A percentile compares a stretch with the other conserved stretches of the same genome.
Conservation (phyloP, 164 flowering plant species). For the Vitis cinerea region DNA sequence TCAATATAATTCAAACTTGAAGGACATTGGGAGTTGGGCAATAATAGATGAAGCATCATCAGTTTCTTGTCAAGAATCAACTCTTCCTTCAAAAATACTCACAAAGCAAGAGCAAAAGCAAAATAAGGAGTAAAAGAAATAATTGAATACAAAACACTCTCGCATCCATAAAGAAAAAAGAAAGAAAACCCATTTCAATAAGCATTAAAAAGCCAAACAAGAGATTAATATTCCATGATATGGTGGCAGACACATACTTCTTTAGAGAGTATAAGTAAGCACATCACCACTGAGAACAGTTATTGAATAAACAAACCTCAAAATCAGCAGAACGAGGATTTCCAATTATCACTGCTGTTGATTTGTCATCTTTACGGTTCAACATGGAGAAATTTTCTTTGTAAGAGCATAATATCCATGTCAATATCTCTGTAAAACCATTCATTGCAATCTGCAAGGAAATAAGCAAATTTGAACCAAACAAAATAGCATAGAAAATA, state of each 20-base stretch:
- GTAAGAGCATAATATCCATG: constrained; percentile 82
- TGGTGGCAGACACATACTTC: too few relatives aligned
- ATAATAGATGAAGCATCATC: neutral
- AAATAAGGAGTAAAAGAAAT: too few relatives aligned
- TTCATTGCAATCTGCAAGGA: constrained; percentile 65
- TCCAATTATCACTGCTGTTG: constrained; percentile 63
- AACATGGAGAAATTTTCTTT: constrained; percentile 80
- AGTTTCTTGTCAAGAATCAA: neutral
- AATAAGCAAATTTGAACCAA: neutral
- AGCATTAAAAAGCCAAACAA: neutral
- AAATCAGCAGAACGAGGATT: constrained; percentile 95
- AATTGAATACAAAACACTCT: neutral
- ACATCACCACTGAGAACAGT: neutral
- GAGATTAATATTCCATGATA: neutral
- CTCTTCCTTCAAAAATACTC: too few relatives aligned
- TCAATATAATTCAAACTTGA: too few relatives aligned
- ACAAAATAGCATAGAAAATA: neutral
- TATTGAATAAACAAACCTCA: constrained; percentile 57
- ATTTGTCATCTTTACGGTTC: constrained; percentile 69
- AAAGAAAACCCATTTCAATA: too few relatives aligned
- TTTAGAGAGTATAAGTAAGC: too few relatives aligned
- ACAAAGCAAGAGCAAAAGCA: too few relatives aligned
- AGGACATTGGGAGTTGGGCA: neutral
- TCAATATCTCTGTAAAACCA: constrained; percentile 87
- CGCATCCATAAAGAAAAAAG: neutral